Percentiles rank a stretch among this genome's conserved stretches.
phyloP scores from a whole-genome alignment of 192 early-diverging fungal species.

The Oehlia diaphana region DNA sequence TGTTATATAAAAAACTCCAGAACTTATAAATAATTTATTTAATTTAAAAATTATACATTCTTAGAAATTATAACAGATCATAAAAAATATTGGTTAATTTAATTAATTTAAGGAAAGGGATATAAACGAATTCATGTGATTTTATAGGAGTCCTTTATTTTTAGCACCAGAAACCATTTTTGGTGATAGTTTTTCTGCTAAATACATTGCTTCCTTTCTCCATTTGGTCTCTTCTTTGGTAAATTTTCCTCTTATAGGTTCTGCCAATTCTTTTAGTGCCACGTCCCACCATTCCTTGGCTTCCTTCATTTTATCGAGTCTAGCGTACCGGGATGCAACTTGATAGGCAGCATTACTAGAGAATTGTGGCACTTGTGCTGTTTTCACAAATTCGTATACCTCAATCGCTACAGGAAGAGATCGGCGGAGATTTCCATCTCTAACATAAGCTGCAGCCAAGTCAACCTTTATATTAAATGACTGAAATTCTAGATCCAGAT shows the following conservation, averaged over 20 bases:
- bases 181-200: neutral
- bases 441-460: neutral
- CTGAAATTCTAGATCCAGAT: neutral
- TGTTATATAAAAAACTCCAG: too few relatives aligned
- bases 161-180: neutral
- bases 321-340: neutral
- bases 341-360: neutral
- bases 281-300: neutral
- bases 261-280: neutral
- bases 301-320: neutral
- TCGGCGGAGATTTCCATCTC: neutral
- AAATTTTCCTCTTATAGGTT: neutral
- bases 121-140: too few relatives aligned
- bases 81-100: too few relatives aligned
- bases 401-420: neutral
- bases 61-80: too few relatives aligned
- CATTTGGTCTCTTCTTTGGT: neutral
- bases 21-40: too few relatives aligned
- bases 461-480: neutral
- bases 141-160: neutral
- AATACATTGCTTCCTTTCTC: neutral
- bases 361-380: neutral
- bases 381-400: neutral
- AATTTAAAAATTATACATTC: too few relatives aligned
- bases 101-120: too few relatives aligned